phyloP scores from a whole-genome alignment of 2,329 filamentous ascomycete genomes.

The Mycosphaerella arachidis region DNA sequence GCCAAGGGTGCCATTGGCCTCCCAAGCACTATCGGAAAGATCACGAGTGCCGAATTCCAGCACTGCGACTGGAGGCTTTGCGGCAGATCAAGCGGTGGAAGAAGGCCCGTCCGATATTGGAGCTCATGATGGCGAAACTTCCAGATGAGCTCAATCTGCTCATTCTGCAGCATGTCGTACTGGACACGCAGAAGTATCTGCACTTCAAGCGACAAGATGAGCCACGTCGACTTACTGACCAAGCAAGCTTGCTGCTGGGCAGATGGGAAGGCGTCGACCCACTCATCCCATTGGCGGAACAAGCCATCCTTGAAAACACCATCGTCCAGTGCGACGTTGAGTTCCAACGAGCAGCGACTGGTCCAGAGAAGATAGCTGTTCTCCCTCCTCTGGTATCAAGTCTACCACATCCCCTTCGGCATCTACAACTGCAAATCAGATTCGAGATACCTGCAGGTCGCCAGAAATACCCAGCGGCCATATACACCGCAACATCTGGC shows the following conservation, averaged over 20 bases:
- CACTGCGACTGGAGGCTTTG: conserved; percentile 9
- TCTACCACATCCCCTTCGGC: conserved; percentile 8
- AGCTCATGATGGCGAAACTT: conserved; percentile 8
- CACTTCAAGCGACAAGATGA: neutral
- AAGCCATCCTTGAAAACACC: conserved; percentile 12
- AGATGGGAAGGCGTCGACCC: neutral
- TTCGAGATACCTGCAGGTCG: conserved; percentile 12
- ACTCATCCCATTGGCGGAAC: conserved; percentile 7
- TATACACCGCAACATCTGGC: conserved; percentile 13
- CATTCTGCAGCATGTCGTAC: conserved; percentile 11
- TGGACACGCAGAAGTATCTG: conserved; percentile 4
- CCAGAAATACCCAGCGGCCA: conserved; percentile 11
- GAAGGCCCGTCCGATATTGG: conserved; percentile 5
- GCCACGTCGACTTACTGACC: neutral
- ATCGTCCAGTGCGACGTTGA: conserved; percentile 6
- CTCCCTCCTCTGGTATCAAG: neutral
- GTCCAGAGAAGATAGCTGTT: conserved; percentile 4
- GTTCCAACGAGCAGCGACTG: conserved; percentile 6
- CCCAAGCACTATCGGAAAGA: conserved; percentile 7
- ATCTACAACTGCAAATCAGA: conserved; percentile 3
- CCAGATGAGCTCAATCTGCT: conserved; percentile 13
- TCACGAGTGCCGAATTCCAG: conserved; percentile 11
- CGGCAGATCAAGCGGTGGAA: conserved; percentile 11
- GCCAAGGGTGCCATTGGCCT: conserved; percentile 13
- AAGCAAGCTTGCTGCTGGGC: conserved; percentile 9